These are phyloP conservation scores for Phoenix roebelenii DNA, from an alignment of 176 grass and related monocot species.

Conservation along the genomic window DNA sequence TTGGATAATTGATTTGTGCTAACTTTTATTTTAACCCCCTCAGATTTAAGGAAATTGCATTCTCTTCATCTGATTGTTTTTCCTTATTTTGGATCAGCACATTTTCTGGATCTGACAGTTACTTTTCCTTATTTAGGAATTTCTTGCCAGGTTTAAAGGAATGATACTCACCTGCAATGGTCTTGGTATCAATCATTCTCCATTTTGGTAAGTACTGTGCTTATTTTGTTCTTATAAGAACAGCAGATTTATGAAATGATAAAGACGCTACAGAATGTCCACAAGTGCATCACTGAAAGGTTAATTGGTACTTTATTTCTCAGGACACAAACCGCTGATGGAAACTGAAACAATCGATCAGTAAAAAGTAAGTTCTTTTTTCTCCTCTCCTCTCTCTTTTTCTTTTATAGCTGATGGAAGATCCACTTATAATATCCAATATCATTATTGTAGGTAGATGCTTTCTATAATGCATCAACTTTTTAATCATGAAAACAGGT, in stretches of 20 bases:
- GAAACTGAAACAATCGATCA: constrained; percentile 40
- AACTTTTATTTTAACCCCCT: too few species aligned
- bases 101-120: not conserved
- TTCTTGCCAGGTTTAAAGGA: constrained; percentile 67
- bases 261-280: not conserved
- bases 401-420: too few species aligned
- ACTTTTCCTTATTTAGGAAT: constrained; percentile 44
- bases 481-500: too few species aligned
- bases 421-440: too few species aligned
- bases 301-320: constrained; percentile 6
- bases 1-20: too few species aligned
- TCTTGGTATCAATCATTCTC: constrained; percentile 50
- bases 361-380: constrained; percentile 8
- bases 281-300: not conserved
- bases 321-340: constrained; percentile 29
- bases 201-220: constrained; percentile 22
- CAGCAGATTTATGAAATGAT: too few species aligned
- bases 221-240: too few species aligned
- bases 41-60: too few species aligned
- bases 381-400: not conserved
- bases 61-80: too few species aligned
- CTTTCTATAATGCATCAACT: too few species aligned
- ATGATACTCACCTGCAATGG: constrained; percentile 84
- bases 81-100: not conserved
- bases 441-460: too few species aligned